Base-by-base conservation (phyloP, 352 stramenopile genomes). In the Plasmopara muralis region DNA sequence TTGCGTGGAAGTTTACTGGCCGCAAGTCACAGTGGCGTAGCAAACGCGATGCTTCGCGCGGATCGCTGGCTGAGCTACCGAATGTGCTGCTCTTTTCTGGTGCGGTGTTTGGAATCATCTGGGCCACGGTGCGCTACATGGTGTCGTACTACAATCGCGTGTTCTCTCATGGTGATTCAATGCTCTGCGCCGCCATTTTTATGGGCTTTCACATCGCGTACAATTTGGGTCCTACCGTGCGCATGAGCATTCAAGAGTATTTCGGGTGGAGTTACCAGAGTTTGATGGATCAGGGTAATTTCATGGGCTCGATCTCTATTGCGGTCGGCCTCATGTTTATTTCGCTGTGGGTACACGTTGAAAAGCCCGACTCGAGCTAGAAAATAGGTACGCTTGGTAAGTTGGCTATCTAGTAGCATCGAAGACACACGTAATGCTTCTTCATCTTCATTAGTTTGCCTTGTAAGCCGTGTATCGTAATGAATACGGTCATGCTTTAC, bases 231-330 rank as follows among this genome's bases (percentile, higher is more conserved):
- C 79, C 82, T 8, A 88, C 66, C 48, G 82, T 93, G 47, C 82
- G 79, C 28, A 93, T 93, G 82, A 90, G 68, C 53, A 85, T 87
- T 54, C 82, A 93, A 58, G 78, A 89, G 50, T 93, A 93, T 64
- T 93, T 93, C 58, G 82, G 82, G 50, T 93, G 82, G 82, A 90
- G 79, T 57, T 89, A 93, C 76, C 72, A 86, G 59, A 93, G 82
- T 69, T 59, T 93, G 50, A 89, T 84, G 68, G 82, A 93, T 64
- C 77, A 93, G 57, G 82, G 82, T 43, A 93, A 93, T 74, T 88
- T 93, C 44, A 83, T 93, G 65, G 82, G 82, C 57, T 83, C 73
- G 28, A 83, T 82, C 47, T 87, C 76, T 12, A 84, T 93, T 47
- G 79, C 83, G 3, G 70, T 89, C 43, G 82, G 79, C 20, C 71